phyloP scores from a whole-genome alignment of 331 rosid genomes.

The Phaseolus coccineus region DNA sequence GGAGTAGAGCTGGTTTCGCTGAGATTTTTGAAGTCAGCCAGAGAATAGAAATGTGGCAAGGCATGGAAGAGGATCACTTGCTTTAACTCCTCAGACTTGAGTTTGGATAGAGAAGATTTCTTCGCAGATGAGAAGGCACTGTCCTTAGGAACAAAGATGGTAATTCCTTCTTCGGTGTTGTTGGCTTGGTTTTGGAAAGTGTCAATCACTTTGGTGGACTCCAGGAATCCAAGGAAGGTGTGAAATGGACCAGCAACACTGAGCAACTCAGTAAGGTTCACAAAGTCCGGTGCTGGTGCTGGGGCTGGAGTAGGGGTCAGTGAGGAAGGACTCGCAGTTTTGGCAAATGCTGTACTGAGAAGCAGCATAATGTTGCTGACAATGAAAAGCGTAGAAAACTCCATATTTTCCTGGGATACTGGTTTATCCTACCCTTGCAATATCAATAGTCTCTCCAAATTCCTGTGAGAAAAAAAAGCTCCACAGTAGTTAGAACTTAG shows the following conservation, averaged over 20 bases:
- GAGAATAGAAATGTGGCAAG: constrained; percentile 78
- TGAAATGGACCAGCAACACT: constrained; percentile 91
- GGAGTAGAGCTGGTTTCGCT: constrained; percentile 63
- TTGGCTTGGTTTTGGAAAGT: constrained; percentile 97
- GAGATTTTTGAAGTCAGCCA: constrained; percentile 76
- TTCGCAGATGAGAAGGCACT: constrained; percentile 66
- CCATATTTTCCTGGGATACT: constrained; percentile 50
- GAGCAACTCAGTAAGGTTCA: constrained; percentile 80
- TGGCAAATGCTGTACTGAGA: constrained; percentile 67
- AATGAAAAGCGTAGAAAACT: constrained; percentile 51
- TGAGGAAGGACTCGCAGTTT: constrained; percentile 63
- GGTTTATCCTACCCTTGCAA: constrained; percentile 32
- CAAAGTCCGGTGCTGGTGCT: constrained; percentile 73
- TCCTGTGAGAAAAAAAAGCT: constrained; percentile 54
- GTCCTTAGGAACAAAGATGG: constrained; percentile 87
- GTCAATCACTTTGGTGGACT: constrained; percentile 84
- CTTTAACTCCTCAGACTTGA: constrained; percentile 73
- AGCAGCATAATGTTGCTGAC: constrained; percentile 56
- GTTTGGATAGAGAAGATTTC: constrained; percentile 70
- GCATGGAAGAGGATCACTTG: constrained; percentile 84
- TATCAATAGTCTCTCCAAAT: constrained; percentile 61
- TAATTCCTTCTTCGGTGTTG: constrained; percentile 88
- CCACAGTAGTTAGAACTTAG: constrained; percentile 52
- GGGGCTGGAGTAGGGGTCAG: constrained; percentile 77
- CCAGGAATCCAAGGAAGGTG: constrained; percentile 72